Evolutionary conservation across 2,329 filamentous ascomycete species (phyloP), one percentile per base, ranked within the genome.

Genomic region (Diaporthe helianthi): DNA sequence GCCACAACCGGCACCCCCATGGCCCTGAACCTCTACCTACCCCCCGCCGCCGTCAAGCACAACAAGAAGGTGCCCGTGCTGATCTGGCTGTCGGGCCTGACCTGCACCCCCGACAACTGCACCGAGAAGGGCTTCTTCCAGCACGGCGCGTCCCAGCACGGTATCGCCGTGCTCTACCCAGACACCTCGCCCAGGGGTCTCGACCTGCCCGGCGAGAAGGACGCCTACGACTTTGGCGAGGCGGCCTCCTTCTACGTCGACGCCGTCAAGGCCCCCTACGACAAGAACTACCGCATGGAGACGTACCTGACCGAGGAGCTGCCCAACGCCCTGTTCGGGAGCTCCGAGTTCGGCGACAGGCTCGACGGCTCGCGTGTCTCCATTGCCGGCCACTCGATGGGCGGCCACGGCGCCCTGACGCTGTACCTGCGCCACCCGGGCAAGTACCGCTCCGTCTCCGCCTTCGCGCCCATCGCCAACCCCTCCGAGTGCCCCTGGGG

Each of bases 341-440:
- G 85, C 79, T 79, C 81, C 36, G 85, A 87, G 31, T 97, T 94
- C 81, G 84, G 87, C 36, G 85, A 79, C 74, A 71, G 89, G 77
- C 84, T 99, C 36, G 95, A 98, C 79, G 76, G 80, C 0, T 80
- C 76, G 33, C 86, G 91, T 49, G 89, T 98, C 67, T 92, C 90
- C 80, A 96, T 99, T 76, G 93, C 93, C 49, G 96, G 96, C 7
- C 96, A 99, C 83, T 94, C 91, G 76, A 99, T 99, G 96, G 96
- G 96, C 74, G 96, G 96, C 0, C 96, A 99, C 80, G 96, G 96
- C 72, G 96, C 96, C 53, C 84, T 99, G 75, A 97, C 94, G 54
- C 83, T 98, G 75, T 98, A 92, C 84, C 86, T 99, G 65, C 95
- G 93, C 84, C 92, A 98, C 82, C 94, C 96, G 0, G 93, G 92